These are phyloP conservation scores for Diutina ranongensis DNA, from an alignment of 1,139 yeast species.

Conservation along the genomic window DNA sequence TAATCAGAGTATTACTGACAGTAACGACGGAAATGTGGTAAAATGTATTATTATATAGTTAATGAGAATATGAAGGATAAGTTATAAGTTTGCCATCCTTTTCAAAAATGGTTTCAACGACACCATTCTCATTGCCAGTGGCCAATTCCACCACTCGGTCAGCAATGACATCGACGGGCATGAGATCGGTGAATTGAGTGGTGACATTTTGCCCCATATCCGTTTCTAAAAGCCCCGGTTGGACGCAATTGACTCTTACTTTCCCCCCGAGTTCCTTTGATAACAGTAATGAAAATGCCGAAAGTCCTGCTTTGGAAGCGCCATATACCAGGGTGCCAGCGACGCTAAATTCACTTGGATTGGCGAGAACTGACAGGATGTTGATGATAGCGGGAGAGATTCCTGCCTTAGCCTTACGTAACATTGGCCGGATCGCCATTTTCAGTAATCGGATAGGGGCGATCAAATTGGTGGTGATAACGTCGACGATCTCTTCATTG, in stretches of 20 bases:
- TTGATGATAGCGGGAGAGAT: conserved; percentile 36
- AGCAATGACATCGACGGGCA: not conserved
- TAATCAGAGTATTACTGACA: not conserved
- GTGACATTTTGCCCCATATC: conserved; percentile 47
- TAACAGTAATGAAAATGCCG: conserved; percentile 53
- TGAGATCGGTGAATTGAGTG: too few species aligned
- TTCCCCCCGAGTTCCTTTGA: conserved; percentile 50
- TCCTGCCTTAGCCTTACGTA: conserved; percentile 18
- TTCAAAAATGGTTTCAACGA: not conserved
- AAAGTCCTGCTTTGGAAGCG: conserved; percentile 70
- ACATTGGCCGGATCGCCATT: conserved; percentile 34
- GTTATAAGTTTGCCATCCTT: not conserved
- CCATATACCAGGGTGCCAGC: conserved; percentile 70
- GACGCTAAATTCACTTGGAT: conserved; percentile 19
- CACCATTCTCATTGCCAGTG: not conserved
- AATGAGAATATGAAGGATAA: not conserved
- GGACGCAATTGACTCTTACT: conserved; percentile 48
- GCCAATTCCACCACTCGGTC: not conserved
- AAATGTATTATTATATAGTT: not conserved
- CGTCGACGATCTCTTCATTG: conserved; percentile 27
- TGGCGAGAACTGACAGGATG: conserved; percentile 61
- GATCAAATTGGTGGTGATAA: conserved; percentile 51
- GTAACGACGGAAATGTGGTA: conserved; percentile 5
- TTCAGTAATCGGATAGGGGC: conserved; percentile 55
- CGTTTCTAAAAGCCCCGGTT: conserved; percentile 75